Evolutionary conservation across 2,329 filamentous ascomycete species (phyloP).

Genomic region (Verticillium nubilum): DNA sequence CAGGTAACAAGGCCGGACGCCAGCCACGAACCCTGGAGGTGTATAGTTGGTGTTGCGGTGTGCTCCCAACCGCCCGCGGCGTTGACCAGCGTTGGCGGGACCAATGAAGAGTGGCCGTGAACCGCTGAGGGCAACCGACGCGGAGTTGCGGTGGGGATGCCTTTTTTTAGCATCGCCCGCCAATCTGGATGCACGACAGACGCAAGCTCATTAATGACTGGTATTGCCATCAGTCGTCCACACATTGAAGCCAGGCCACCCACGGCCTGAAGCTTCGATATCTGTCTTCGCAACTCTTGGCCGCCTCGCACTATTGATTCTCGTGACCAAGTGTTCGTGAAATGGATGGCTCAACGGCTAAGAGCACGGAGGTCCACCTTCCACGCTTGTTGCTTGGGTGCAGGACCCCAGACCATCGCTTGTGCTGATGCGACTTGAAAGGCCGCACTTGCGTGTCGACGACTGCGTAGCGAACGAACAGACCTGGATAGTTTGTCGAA

Average conservation of each 20-base stretch:
- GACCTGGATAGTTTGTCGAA: background rate
- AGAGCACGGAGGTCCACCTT: background rate
- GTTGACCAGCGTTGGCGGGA: background rate
- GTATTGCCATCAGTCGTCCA: background rate
- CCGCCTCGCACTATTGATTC: background rate
- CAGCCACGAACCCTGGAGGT: background rate
- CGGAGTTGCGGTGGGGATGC: background rate
- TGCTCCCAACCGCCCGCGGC: background rate
- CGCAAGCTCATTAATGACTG: background rate
- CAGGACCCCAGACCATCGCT: background rate
- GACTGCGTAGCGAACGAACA: background rate
- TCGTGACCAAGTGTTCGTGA: background rate
- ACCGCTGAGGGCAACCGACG: background rate
- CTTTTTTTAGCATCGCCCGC: background rate
- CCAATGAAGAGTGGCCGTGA: background rate
- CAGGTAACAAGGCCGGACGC: background rate
- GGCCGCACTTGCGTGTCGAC: background rate
- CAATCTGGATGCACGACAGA: background rate
- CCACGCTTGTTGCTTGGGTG: background rate
- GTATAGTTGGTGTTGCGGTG: background rate
- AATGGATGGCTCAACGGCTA: background rate
- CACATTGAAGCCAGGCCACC: background rate
- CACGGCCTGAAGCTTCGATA: background rate
- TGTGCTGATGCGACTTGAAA: background rate
- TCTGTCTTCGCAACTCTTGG: background rate